phyloP scores from a whole-genome alignment of 257 asterid genomes.

The Nicotiana attenuata region DNA sequence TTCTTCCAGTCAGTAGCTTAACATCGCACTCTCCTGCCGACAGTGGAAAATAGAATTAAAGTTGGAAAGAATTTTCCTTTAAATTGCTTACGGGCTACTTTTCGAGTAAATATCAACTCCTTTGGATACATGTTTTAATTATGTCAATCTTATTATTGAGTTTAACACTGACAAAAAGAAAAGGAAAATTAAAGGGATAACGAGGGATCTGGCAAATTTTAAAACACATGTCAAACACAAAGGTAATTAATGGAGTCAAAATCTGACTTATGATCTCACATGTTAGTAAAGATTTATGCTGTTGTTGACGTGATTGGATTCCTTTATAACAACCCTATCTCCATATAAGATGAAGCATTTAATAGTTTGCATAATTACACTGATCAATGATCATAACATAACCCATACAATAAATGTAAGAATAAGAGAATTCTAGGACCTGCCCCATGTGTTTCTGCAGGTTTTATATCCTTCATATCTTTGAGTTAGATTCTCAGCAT shows the following conservation, averaged over 20 bases:
- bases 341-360: neutral
- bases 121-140: neutral
- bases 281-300: neutral
- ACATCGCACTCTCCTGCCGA: neutral
- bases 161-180: neutral
- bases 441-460: constrained; percentile 29
- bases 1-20: neutral
- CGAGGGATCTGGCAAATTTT: neutral
- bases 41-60: neutral
- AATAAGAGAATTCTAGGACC: constrained; percentile 7
- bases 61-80: neutral
- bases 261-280: neutral
- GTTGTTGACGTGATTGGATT: neutral
- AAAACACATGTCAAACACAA: neutral
- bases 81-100: neutral
- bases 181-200: neutral
- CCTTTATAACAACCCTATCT: neutral
- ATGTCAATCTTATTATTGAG: neutral
- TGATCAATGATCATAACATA: neutral
- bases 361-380: neutral
- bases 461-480: constrained; percentile 17
- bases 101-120: neutral
- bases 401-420: neutral
- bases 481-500: constrained; percentile 14
- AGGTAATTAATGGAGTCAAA: neutral